phyloP scores from a whole-genome alignment of 345 rosid species.

The Linum tenue region DNA sequence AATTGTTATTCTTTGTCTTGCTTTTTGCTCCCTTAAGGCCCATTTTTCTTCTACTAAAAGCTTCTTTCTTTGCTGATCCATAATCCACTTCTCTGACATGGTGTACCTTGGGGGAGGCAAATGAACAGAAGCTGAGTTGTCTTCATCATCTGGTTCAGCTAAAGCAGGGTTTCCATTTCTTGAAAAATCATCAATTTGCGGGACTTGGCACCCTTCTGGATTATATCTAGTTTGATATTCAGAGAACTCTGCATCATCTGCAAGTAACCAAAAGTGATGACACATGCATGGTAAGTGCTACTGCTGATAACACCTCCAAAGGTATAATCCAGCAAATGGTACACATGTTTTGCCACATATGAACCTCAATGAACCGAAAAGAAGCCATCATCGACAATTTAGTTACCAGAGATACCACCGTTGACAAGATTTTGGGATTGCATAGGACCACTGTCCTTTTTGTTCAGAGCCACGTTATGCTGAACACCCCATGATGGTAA shows the following conservation, averaged over 20 bases:
- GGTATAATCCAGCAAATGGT: constrained; percentile 16
- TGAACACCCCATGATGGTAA: constrained; percentile 23
- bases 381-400: constrained; percentile 9
- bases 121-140: constrained; percentile 30
- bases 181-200: constrained; percentile 14
- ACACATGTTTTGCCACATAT: constrained; percentile 13
- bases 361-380: constrained; percentile 13
- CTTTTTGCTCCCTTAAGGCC: constrained; percentile 54
- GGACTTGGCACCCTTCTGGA: constrained; percentile 11
- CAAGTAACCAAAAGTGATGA: constrained; percentile 4
- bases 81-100: constrained; percentile 78
- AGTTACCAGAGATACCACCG: constrained; percentile 19
- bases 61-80: constrained; percentile 56
- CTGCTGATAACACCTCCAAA: neutral
- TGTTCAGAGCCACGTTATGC: constrained; percentile 24
- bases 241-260: constrained; percentile 16
- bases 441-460: constrained; percentile 24
- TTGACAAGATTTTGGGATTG: constrained; percentile 30
- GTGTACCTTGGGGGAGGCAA: constrained; percentile 54
- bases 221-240: constrained; percentile 16
- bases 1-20: constrained; percentile 44
- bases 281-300: constrained; percentile 7
- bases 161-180: constrained; percentile 23
- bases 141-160: constrained; percentile 50
- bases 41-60: constrained; percentile 44